These are phyloP conservation scores for Escovopsis sp. DNA, from an alignment of 2,329 filamentous ascomycete species.

Conservation along the genomic window DNA sequence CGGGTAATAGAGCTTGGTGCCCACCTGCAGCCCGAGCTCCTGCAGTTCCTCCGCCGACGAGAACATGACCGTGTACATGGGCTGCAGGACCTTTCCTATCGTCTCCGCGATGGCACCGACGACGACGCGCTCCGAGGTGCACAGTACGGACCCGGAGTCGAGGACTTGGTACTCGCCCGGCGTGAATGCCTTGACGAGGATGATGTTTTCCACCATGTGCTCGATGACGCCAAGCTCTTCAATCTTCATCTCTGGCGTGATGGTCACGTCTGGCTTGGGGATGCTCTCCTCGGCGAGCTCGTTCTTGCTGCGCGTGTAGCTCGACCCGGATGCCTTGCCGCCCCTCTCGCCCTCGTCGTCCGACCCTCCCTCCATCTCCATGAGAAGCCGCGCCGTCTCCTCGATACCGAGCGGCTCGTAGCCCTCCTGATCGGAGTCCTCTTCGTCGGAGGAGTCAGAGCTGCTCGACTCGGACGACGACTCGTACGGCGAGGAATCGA, in stretches of 20 bases:
- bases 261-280: slow-evolving; percentile 61
- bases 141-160: slow-evolving; percentile 71
- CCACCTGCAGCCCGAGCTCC: slow-evolving; percentile 50
- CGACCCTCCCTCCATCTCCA: slow-evolving; percentile 66
- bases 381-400: slow-evolving; percentile 70
- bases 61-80: slow-evolving; percentile 73
- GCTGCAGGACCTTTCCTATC: slow-evolving; percentile 71
- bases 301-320: slow-evolving; percentile 63
- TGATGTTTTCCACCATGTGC: slow-evolving; percentile 60
- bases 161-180: slow-evolving; percentile 75
- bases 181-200: slow-evolving; percentile 63
- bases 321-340: slow-evolving; percentile 21
- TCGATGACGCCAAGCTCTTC: slow-evolving; percentile 61
- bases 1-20: slow-evolving; percentile 64
- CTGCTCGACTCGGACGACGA: slow-evolving; percentile 45
- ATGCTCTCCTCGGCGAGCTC: slow-evolving; percentile 50
- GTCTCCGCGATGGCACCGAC: slow-evolving; percentile 75
- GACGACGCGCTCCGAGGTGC: slow-evolving; percentile 56
- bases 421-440: slow-evolving; percentile 40
- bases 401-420: slow-evolving; percentile 66
- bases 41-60: slow-evolving; percentile 51
- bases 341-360: slow-evolving; percentile 54
- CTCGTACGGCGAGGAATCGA: slow-evolving; percentile 61
- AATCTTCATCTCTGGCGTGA: slow-evolving; percentile 64
- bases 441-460: slow-evolving; percentile 43